Conservation (phyloP, 257 asterid genomes). For the Lithospermum erythrorhizon region DNA sequence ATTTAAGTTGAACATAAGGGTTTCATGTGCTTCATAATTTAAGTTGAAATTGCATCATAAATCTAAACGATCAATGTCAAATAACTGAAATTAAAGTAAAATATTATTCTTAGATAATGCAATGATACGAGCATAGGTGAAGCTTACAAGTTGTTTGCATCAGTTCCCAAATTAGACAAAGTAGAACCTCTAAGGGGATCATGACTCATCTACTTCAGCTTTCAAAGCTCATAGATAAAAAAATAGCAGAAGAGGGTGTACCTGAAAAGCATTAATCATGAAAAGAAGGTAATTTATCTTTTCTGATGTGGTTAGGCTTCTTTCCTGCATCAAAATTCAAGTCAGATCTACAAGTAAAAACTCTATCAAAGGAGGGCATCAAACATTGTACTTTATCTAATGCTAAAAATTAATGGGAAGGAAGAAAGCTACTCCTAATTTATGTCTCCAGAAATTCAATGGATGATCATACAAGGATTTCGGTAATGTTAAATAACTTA, state of each 20-base stretch:
- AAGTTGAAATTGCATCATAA: background rate
- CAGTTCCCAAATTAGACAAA: no score
- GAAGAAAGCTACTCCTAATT: no score
- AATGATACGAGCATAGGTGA: background rate
- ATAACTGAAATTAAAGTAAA: background rate
- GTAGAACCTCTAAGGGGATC: background rate
- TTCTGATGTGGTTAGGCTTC: slow-evolving; percentile 71
- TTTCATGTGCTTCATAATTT: background rate
- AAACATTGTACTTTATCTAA: background rate
- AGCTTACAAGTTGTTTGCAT: background rate
- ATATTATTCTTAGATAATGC: background rate
- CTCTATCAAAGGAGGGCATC: background rate
- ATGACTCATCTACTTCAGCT: background rate
- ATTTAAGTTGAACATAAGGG: background rate
- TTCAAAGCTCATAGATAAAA: background rate
- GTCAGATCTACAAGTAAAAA: background rate
- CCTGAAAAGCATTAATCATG: slow-evolving; percentile 98
- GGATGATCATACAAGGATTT: no score
- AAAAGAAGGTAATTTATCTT: slow-evolving; percentile 91
- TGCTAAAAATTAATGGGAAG: no score
- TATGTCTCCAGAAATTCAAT: no score
- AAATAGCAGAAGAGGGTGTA: slow-evolving; percentile 17
- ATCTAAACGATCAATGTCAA: no score
- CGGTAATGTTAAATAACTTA: no score
- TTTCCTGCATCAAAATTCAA: slow-evolving; percentile 56